Percentiles rank a stretch among this genome's conserved stretches.
phyloP scores from a whole-genome alignment of 352 stramenopile species.

The Globisporangium camurandrum region DNA sequence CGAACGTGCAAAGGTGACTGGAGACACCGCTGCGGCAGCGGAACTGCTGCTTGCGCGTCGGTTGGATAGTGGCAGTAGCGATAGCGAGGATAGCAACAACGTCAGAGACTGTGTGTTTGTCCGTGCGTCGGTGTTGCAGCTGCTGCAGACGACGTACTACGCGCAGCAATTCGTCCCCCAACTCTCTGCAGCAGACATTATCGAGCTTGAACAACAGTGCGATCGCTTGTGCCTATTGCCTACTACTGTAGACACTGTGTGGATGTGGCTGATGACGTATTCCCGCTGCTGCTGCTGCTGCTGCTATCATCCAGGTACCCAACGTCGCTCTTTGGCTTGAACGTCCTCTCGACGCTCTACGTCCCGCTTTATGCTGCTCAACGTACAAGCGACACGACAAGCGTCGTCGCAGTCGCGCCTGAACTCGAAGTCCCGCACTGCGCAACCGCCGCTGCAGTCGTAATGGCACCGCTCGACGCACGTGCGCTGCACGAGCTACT shows the following conservation, averaged over 20 bases:
- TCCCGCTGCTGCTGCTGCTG: background rate
- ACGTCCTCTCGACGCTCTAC: conserved; percentile 24
- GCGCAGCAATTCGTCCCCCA: conserved; percentile 14
- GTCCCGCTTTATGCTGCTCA: conserved; percentile 10
- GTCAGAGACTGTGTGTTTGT: conserved; percentile 13
- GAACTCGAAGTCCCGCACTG: background rate
- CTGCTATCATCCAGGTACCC: conserved; percentile 23
- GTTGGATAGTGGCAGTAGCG: too few species aligned
- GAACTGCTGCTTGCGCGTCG: too few species aligned
- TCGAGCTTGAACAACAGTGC: conserved; percentile 24
- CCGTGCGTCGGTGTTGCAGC: conserved; percentile 30
- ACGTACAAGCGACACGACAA: background rate
- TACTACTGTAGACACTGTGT: background rate
- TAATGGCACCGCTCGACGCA: conserved; percentile 19
- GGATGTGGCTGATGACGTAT: background rate
- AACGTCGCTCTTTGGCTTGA: conserved; percentile 18
- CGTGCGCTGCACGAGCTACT: conserved; percentile 27
- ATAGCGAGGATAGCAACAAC: background rate
- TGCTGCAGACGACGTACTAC: conserved; percentile 33
- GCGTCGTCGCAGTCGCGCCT: background rate
- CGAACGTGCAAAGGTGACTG: too few species aligned
- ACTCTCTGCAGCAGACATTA: conserved; percentile 14
- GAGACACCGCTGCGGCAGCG: too few species aligned
- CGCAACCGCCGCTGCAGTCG: background rate
- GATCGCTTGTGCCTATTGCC: conserved; percentile 1